Evolutionary conservation across 2,329 filamentous ascomycete genomes (phyloP).

Genomic region (Exutisphaerella laricina): DNA sequence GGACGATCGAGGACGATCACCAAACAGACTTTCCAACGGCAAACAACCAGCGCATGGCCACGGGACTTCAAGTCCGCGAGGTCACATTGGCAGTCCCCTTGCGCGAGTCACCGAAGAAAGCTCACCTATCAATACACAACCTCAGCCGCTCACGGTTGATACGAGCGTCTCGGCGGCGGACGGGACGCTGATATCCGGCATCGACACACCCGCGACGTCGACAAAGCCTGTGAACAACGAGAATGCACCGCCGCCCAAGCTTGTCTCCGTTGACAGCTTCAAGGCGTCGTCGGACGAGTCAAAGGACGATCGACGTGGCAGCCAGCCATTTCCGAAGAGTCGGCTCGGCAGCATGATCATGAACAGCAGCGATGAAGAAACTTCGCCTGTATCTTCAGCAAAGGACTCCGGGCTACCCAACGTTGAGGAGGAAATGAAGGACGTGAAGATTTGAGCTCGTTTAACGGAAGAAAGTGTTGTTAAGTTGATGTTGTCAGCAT

Average conservation of each 20-base stretch:
- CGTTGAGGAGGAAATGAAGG: conserved; percentile 41
- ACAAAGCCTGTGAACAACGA: conserved; percentile 12
- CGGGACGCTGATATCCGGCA: conserved; percentile 34
- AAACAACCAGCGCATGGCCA: conserved; percentile 53
- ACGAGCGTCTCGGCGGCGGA: conserved; percentile 27
- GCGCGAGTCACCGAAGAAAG: conserved; percentile 68
- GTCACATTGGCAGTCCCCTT: conserved; percentile 65
- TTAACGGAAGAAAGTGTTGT: neutral
- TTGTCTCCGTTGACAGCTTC: conserved; percentile 31
- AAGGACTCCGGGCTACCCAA: conserved; percentile 19
- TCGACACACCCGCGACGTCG: conserved; percentile 21
- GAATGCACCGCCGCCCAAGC: conserved; percentile 7
- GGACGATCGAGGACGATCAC: conserved; percentile 63
- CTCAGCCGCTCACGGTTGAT: conserved; percentile 34
- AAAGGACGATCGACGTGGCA: conserved; percentile 17
- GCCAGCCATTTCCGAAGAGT: conserved; percentile 17
- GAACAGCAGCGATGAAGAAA: conserved; percentile 21
- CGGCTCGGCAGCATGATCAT: conserved; percentile 20
- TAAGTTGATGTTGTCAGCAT: neutral
- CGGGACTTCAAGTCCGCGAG: conserved; percentile 59
- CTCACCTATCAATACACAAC: conserved; percentile 25
- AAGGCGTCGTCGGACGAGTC: conserved; percentile 26
- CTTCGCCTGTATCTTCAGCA: conserved; percentile 11
- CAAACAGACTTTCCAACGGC: conserved; percentile 59
- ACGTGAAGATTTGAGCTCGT: conserved; percentile 40